These are phyloP conservation scores for Melanogaster broomeanus DNA, from an alignment of 768 basidiomycete genomes.

Conservation along the genomic window DNA sequence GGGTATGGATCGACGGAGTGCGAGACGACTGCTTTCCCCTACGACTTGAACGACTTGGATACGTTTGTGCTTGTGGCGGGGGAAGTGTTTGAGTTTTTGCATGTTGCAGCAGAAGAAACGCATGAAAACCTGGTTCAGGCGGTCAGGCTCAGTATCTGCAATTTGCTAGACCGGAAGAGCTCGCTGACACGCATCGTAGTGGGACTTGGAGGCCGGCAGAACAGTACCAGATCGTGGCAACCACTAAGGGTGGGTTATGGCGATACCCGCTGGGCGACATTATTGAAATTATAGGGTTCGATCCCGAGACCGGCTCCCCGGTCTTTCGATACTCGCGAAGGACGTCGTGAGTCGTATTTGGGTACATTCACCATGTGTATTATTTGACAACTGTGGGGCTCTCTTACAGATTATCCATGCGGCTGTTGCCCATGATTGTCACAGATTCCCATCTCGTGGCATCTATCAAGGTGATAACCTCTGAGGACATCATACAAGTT, in stretches of 20 bases:
- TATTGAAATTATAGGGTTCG: conserved; percentile 20
- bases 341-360: conserved; percentile 9
- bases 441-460: conserved; percentile 11
- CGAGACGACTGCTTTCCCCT: not conserved
- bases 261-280: conserved; percentile 23
- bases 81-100: conserved; percentile 15
- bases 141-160: conserved; percentile 3
- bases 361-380: not conserved
- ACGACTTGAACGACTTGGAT: conserved; percentile 4
- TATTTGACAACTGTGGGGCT: not conserved
- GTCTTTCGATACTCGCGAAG: conserved; percentile 16
- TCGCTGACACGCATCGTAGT: conserved; percentile 12
- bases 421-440: conserved; percentile 4
- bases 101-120: conserved; percentile 7
- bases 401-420: conserved; percentile 10
- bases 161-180: conserved; percentile 1
- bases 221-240: conserved; percentile 20
- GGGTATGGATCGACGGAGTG: conserved; percentile 16
- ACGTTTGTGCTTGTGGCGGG: conserved; percentile 4
- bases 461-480: not conserved
- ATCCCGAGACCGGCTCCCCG: conserved; percentile 16
- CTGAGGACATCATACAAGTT: conserved; percentile 4
- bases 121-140: conserved; percentile 13
- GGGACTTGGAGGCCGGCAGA: conserved; percentile 13
- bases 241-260: conserved; percentile 21